A percentile compares a stretch with the other conserved stretches of the same genome.
phyloP scores from a whole-genome alignment of 2,329 filamentous ascomycete species.

The Chaetomium strumarium region DNA sequence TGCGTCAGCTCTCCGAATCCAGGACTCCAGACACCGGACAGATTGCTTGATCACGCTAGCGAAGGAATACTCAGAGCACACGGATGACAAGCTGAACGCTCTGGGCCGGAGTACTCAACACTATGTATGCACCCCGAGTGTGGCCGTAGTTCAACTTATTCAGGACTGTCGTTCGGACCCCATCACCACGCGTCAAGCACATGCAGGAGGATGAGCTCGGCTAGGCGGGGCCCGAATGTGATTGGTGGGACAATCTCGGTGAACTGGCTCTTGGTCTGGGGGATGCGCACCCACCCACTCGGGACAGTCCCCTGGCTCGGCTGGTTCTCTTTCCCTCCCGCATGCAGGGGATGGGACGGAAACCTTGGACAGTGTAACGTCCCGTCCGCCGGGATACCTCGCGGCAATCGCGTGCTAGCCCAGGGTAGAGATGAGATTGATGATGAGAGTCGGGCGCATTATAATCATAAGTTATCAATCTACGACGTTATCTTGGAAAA shows the following conservation, averaged over 20 bases:
- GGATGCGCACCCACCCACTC: slow-evolving; percentile 9
- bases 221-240: neutral
- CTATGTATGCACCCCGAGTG: neutral
- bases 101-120: neutral
- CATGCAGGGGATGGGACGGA: neutral
- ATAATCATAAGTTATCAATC: too few relatives aligned
- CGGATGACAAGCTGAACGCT: neutral
- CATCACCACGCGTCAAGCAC: neutral
- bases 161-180: neutral
- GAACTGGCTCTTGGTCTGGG: neutral
- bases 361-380: neutral
- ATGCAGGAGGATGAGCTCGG: neutral
- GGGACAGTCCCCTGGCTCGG: slow-evolving; percentile 10
- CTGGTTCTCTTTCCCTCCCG: slow-evolving; percentile 1
- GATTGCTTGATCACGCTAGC: neutral
- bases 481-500: too few relatives aligned
- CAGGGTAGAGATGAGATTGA: too few relatives aligned
- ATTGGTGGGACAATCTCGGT: slow-evolving; percentile 20
- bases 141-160: neutral
- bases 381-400: neutral
- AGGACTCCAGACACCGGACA: neutral
- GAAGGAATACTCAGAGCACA: neutral
- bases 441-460: too few relatives aligned
- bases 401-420: neutral
- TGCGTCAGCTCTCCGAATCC: neutral